phyloP scores from a whole-genome alignment of 139 green algal genomes.

The Micromonas pusilla region DNA sequence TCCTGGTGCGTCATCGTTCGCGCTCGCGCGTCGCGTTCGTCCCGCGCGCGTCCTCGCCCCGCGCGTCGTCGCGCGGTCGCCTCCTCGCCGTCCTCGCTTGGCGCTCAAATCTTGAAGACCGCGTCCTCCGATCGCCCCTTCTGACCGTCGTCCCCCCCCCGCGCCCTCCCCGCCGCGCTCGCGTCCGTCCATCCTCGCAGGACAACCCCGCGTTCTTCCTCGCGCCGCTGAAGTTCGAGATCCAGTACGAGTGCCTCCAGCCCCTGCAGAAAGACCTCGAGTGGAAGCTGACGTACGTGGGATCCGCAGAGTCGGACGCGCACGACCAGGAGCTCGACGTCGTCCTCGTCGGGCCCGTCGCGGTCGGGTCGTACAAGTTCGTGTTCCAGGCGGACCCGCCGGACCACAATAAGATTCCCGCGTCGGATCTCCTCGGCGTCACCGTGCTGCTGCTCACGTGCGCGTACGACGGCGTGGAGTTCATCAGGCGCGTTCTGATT shows the following conservation, averaged over 20 bases:
- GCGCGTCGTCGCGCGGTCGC: not conserved
- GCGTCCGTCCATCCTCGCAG: not conserved
- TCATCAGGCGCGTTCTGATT: too few relatives aligned
- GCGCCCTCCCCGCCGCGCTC: not conserved
- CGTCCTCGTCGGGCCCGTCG: conserved; percentile 85
- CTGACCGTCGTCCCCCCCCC: not conserved
- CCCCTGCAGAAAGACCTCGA: conserved; percentile 82
- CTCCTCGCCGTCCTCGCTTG: not conserved
- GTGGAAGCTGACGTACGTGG: conserved; percentile 94
- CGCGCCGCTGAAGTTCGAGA: conserved; percentile 85
- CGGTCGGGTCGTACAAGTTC: conserved; percentile 81
- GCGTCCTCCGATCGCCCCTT: not conserved
- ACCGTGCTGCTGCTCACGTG: conserved; percentile 94
- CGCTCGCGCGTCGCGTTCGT: not conserved
- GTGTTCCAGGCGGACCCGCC: conserved; percentile 83
- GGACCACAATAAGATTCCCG: conserved; percentile 63
- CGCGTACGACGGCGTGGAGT: conserved; percentile 66
- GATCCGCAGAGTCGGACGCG: conserved; percentile 80
- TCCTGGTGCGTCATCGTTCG: conserved; percentile 47
- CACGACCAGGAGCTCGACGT: conserved; percentile 91
- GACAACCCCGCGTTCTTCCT: conserved; percentile 76
- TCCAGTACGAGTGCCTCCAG: conserved; percentile 87
- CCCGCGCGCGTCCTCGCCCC: not conserved
- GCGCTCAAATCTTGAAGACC: too few relatives aligned
- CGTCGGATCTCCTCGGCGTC: conserved; percentile 78